Evolutionary conservation across 768 basidiomycete species (phyloP), one percentile per base, ranked within the genome.

Genomic region (Boletus coccyginus): DNA sequence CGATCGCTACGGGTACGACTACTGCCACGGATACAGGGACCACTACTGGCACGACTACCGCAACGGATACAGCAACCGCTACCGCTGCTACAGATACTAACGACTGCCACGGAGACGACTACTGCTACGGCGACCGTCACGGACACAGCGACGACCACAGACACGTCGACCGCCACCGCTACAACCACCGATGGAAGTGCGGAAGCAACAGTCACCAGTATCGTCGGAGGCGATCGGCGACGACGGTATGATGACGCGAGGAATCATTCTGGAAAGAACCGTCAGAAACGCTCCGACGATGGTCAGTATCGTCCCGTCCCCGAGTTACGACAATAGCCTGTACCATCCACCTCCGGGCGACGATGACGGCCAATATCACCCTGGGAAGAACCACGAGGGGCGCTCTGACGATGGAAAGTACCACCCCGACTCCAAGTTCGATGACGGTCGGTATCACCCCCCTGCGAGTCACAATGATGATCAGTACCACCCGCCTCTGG

Each of bases 331-430:
- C 27, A 35, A 57, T 9, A 53, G 40, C 8, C n/a, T 53, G 17
- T 60, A 57, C 35, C 56, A 58, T n/a, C 60, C 63, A 16, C 35
- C 35, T 36, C 2, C 2, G 35, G 35, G 14, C 35, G 13, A 14
- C 31, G 46, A 65, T 40, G 41, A 62, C 33, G 61, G 56, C 0
- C 9, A 52, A 50, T 45, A 62, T 17, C 49, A 39, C n/a, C 42
- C 43, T 3, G 58, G 35, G 11, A 40, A 49, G 38, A n/a, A 17
- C 2, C 53, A 53, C 3, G 6, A 13, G 39, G 50, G 32, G 49
- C 62, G 60, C 31, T 47, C 5, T 3, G 59, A 64, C 9, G 56
- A 64, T 36, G 56, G 59, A 7, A 9, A 35, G 35, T 63, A 63
- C 35, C 58, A 64, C 24, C 52, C 56, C 17, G 41, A 51, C 6